Base-by-base conservation (phyloP, 352 stramenopile genomes). In the Thraustotheca clavata region DNA sequence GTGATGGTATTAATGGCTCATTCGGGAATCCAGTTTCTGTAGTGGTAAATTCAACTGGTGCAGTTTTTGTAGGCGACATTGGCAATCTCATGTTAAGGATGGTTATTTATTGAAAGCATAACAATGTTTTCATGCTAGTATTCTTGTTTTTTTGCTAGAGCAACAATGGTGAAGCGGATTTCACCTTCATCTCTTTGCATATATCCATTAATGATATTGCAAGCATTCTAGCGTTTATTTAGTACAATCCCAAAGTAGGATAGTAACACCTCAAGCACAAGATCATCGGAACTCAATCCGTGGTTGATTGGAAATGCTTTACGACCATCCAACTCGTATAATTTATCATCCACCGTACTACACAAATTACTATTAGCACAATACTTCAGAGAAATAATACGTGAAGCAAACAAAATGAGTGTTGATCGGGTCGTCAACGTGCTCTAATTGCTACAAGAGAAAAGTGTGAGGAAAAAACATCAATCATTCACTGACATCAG, bases 321-420 rank as follows among this genome's bases (percentile, higher is more conserved):
- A 12, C 95, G 83, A 24, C 96, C 96, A 73, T 99, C 96, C 39
- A 99, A 80, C 71, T 98, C 95, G 71, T 98, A 98, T 60, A 99
- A 67, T 55, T 86, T 71, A 9, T 86, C 89, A 60, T 98, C 87
- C 9, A 98, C 86, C 52, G 86, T 79, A 48, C 82, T 94, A 65
- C 1, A 26, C 2, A 32, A 43, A 1, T 59, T 38, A 38, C 5
- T 14, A n/a, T 38, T 46, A 35, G 20, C 1, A 49, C 31, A 46
- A 49, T 3, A 14, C 1, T 26, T 33, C 29, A 39, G 52, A 20
- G 32, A 0, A 43, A 4, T 31, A n/a, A 50, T 38, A 89, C 71
- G 92, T 96, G 70, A 99, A 96, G 68, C 89, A 97, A 31, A 98
- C 79, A 59, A 98, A 99, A 73, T 99, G 96, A n/a, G 94, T 98